Conservation (phyloP, 169 alveolate species). For the Theileria orientalis region DNA sequence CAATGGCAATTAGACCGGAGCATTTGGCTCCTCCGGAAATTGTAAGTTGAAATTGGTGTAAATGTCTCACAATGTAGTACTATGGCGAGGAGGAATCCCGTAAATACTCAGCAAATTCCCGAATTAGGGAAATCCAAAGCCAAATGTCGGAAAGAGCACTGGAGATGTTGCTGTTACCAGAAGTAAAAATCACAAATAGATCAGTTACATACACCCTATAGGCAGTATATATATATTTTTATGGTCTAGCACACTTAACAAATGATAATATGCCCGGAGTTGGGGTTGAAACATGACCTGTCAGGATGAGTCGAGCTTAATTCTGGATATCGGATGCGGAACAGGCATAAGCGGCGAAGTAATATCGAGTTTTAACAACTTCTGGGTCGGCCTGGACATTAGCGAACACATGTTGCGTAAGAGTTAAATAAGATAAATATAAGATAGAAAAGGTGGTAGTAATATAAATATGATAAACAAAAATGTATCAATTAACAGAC, state of each 20-base stretch:
- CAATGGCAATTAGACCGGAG: conserved; percentile 62
- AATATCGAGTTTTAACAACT: conserved; percentile 85
- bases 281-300: conserved; percentile 41
- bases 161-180: conserved; percentile 83
- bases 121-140: conserved; percentile 90
- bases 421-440: conserved; percentile 48
- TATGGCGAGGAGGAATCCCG: conserved; percentile 88
- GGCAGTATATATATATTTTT: not conserved
- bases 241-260: not conserved
- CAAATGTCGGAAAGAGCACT: conserved; percentile 91
- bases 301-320: conserved; percentile 79
- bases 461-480: not conserved
- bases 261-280: too few relatives aligned
- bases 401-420: conserved; percentile 90
- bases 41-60: not conserved
- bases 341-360: conserved; percentile 93
- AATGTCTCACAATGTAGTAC: conserved; percentile 65
- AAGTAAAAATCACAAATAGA: conserved; percentile 35
- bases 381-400: conserved; percentile 96
- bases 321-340: conserved; percentile 98
- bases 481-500: conserved; percentile 14
- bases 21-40: conserved; percentile 68
- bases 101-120: conserved; percentile 84
- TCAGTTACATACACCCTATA: not conserved
- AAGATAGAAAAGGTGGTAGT: not conserved